phyloP scores from a whole-genome alignment of 768 basidiomycete genomes.

The Termitomyces sp. region DNA sequence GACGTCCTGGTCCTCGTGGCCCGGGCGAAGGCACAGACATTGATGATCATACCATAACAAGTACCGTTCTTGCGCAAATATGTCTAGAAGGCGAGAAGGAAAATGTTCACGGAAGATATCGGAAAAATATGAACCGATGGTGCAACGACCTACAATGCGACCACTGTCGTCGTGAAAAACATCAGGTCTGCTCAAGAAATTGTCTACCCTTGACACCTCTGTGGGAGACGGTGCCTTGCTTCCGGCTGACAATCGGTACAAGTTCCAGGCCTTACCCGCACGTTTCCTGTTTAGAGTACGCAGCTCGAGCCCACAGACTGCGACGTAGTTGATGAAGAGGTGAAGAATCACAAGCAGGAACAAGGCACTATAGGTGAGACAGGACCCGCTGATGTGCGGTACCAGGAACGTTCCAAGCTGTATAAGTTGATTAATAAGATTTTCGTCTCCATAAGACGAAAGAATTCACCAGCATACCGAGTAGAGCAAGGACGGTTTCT shows the following conservation, averaged over 20 bases:
- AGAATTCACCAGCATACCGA: constrained; percentile 57
- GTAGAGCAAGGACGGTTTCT: constrained; percentile 62
- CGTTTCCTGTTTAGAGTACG: constrained; percentile 59
- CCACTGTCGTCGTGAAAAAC: constrained; percentile 33
- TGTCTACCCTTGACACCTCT: constrained; percentile 36
- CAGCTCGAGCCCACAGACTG: constrained; percentile 51
- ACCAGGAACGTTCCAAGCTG: constrained; percentile 60
- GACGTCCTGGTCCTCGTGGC: constrained; percentile 6
- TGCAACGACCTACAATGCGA: constrained; percentile 35
- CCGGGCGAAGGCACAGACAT: constrained; percentile 14
- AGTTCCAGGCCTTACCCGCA: constrained; percentile 44
- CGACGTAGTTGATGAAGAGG: constrained; percentile 53
- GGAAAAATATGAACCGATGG: constrained; percentile 44
- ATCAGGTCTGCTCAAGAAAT: constrained; percentile 36
- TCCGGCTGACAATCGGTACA: constrained; percentile 24
- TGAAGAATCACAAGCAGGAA: constrained; percentile 49
- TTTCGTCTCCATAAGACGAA: background rate
- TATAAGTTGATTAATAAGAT: background rate
- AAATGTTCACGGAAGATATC: constrained; percentile 23
- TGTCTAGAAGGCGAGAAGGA: constrained; percentile 25
- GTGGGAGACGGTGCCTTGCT: constrained; percentile 25
- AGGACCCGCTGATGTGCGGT: constrained; percentile 43
- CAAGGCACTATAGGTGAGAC: constrained; percentile 45
- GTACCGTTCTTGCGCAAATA: constrained; percentile 44
- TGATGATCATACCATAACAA: constrained; percentile 45